Percentiles rank a stretch among this genome's conserved stretches.
phyloP scores from a whole-genome alignment of 163 green algal species.

The Scenedesmus sp. region DNA sequence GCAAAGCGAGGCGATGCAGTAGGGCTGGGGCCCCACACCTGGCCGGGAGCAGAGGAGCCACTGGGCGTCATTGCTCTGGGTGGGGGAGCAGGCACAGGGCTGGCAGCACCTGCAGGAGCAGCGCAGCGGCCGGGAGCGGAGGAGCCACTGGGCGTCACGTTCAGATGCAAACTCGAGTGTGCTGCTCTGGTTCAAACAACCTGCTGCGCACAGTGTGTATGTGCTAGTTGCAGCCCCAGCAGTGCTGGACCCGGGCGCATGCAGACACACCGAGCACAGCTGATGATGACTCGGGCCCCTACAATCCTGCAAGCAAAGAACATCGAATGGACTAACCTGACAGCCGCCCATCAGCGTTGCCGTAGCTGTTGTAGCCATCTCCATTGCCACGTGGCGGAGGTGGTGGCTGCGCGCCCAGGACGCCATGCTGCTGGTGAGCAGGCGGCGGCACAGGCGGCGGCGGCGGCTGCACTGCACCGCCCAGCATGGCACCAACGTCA shows the following conservation, averaged over 20 bases:
- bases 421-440: conserved; percentile 23
- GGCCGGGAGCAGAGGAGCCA: background rate
- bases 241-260: too few relatives aligned
- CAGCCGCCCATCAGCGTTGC: conserved; percentile 14
- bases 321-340: background rate
- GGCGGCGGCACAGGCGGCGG: conserved; percentile 25
- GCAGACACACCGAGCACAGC: too few relatives aligned
- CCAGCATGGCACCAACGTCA: background rate
- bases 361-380: background rate
- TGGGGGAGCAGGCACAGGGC: conserved; percentile 36
- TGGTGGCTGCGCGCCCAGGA: conserved; percentile 12
- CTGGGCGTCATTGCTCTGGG: conserved; percentile 30
- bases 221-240: too few relatives aligned
- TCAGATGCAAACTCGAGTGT: too few relatives aligned
- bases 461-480: background rate
- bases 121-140: background rate
- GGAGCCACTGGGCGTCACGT: conserved; percentile 17
- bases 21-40: conserved; percentile 11
- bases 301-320: too few relatives aligned
- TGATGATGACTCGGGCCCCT: too few relatives aligned
- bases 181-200: too few relatives aligned
- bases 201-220: too few relatives aligned
- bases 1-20: conserved; percentile 14
- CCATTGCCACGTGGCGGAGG: background rate
- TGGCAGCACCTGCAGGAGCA: conserved; percentile 22